phyloP scores from a whole-genome alignment of 2,329 filamentous ascomycete genomes.

The Pseudogymnoascus sp. region DNA sequence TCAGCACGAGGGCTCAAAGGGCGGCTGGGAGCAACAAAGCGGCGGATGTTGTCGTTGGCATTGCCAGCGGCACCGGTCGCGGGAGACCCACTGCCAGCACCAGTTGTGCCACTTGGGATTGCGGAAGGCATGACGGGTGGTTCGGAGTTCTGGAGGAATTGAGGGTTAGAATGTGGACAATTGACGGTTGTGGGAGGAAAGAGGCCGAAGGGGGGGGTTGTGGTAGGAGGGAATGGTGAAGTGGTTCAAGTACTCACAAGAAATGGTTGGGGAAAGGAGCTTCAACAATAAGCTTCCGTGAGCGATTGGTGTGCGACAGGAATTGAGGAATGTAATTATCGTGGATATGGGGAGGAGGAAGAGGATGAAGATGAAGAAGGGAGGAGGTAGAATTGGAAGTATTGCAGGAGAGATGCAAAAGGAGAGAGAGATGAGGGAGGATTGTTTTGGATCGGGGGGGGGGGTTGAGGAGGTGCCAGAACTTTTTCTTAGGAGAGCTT shows the following conservation, averaged over 20 bases:
- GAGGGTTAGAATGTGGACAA: conserved; percentile 9
- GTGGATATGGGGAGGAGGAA: not conserved
- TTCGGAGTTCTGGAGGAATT: conserved; percentile 12
- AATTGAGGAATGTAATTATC: not conserved
- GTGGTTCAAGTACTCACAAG: not conserved
- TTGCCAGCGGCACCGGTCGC: conserved; percentile 32
- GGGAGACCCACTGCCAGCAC: conserved; percentile 40
- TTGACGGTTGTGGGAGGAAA: not conserved
- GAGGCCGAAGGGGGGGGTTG: not conserved
- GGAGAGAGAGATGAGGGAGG: not conserved
- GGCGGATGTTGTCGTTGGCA: conserved; percentile 97
- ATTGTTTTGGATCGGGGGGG: not conserved
- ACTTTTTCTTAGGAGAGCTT: not conserved
- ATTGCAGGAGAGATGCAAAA: not conserved
- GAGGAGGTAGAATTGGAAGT: not conserved
- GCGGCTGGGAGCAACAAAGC: conserved; percentile 87
- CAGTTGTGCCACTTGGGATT: no score
- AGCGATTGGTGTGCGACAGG: not conserved
- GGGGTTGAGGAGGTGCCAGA: not conserved
- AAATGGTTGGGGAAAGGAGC: conserved; percentile 4
- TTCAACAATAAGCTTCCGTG: conserved; percentile 1
- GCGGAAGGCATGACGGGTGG: conserved; percentile 26
- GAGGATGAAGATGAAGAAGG: not conserved
- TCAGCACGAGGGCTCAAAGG: conserved; percentile 79
- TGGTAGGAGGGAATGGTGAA: not conserved